A percentile compares a stretch with the other conserved stretches of the same genome.
phyloP scores from a whole-genome alignment of 2,329 filamentous ascomycete species.

The Phialophora chinensis region DNA sequence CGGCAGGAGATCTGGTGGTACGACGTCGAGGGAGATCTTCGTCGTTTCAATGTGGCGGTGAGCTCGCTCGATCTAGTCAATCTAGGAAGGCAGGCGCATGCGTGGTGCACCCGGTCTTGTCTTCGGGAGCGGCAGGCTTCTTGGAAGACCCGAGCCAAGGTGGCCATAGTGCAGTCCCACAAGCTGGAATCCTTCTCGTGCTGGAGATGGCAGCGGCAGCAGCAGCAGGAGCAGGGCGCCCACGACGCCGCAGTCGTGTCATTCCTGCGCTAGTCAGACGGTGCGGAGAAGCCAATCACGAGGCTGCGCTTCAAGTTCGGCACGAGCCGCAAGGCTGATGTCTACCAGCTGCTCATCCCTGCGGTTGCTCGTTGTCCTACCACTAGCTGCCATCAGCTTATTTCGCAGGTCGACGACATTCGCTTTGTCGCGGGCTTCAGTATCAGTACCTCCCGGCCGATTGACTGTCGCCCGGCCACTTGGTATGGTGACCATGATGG shows the following conservation, averaged over 20 bases:
- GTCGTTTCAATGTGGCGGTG: neutral
- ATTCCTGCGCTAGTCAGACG: neutral
- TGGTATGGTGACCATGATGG: neutral
- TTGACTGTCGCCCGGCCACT: neutral
- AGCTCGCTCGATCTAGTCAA: conserved; percentile 6
- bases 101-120: neutral
- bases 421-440: neutral
- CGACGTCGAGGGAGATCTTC: neutral
- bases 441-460: neutral
- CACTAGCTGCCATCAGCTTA: conserved; percentile 5
- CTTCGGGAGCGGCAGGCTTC: conserved; percentile 32
- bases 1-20: neutral
- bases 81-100: neutral
- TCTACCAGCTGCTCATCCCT: conserved; percentile 1
- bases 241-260: neutral
- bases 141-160: conserved; percentile 35
- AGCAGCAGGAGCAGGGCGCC: neutral
- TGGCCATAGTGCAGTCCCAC: conserved; percentile 26
- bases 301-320: conserved; percentile 9
- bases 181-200: neutral
- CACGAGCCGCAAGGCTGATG: conserved; percentile 11
- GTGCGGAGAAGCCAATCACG: neutral
- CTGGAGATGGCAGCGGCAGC: neutral
- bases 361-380: neutral
- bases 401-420: conserved; percentile 1